Conservation (phyloP, 768 basidiomycete species). For the Termitomyces heimii region DNA sequence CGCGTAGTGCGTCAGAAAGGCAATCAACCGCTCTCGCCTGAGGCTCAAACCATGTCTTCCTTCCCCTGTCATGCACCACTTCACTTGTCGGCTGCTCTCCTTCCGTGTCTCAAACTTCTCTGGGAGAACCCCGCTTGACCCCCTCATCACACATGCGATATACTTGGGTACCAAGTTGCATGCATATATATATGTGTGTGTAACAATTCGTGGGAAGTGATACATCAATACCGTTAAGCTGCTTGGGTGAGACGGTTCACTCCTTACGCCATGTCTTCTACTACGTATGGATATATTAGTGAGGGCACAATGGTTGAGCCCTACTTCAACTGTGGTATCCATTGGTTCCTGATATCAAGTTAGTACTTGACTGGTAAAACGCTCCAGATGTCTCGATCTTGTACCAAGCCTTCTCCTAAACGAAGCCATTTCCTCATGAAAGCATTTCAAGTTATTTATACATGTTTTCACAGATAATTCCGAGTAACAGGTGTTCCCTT, state of each 20-base stretch:
- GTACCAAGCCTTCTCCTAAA: background rate
- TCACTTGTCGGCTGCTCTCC: no score
- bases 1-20: no score
- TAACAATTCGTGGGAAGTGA: slow-evolving; percentile 8
- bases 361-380: background rate
- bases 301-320: slow-evolving; percentile 3
- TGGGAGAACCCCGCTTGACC: no score
- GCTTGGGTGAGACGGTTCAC: background rate
- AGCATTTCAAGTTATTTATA: background rate
- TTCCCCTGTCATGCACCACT: background rate
- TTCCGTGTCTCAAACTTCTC: no score
- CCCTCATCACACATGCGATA: background rate
- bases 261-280: background rate
- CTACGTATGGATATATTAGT: background rate
- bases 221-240: background rate
- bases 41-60: no score
- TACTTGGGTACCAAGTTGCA: slow-evolving; percentile 11
- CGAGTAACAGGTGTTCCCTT: background rate
- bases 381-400: background rate
- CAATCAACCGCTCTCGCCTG: no score
- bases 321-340: background rate
- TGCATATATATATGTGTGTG: slow-evolving; percentile 13
- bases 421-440: background rate
- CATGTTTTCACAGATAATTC: background rate
- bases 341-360: background rate